Conservation (phyloP, 345 rosid genomes). For the Ricinus communis region DNA sequence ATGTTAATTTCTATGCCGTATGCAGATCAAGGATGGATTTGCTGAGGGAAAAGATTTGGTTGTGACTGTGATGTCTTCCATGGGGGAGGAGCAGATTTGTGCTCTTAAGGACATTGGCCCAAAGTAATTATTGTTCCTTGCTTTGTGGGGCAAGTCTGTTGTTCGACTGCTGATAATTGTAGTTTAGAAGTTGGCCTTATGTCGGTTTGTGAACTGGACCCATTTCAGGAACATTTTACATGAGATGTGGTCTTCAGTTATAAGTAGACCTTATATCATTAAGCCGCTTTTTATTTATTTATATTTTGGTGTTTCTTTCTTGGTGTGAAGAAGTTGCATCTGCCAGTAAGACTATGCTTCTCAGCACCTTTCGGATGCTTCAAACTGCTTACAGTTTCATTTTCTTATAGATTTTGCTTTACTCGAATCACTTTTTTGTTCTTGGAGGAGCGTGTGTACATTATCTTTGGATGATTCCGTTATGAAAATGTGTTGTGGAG, state of each 20-base stretch:
- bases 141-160: neutral
- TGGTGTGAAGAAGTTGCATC: constrained; percentile 12
- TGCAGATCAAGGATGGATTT: constrained; percentile 35
- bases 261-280: constrained; percentile 7
- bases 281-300: constrained; percentile 13
- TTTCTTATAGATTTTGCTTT: neutral
- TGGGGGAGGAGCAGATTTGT: constrained; percentile 41
- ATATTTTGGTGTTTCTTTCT: constrained; percentile 13
- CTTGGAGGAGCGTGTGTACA: neutral
- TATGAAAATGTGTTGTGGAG: neutral
- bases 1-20: too few species aligned
- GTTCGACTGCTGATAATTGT: constrained; percentile 18
- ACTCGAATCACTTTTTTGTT: neutral
- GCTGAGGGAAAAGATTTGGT: constrained; percentile 31
- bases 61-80: constrained; percentile 34
- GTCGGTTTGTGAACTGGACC: constrained; percentile 9
- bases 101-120: constrained; percentile 37
- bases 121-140: constrained; percentile 8
- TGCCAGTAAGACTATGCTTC: neutral
- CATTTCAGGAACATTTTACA: neutral
- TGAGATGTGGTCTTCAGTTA: constrained; percentile 11
- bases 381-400: constrained; percentile 8
- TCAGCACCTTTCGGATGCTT: constrained; percentile 14
- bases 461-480: neutral
- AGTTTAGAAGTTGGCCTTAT: constrained; percentile 14